Evolutionary conservation across 2,329 filamentous ascomycete genomes (phyloP), one percentile per base, ranked within the genome.

Genomic region (Paraphaeosphaeria minitans): DNA sequence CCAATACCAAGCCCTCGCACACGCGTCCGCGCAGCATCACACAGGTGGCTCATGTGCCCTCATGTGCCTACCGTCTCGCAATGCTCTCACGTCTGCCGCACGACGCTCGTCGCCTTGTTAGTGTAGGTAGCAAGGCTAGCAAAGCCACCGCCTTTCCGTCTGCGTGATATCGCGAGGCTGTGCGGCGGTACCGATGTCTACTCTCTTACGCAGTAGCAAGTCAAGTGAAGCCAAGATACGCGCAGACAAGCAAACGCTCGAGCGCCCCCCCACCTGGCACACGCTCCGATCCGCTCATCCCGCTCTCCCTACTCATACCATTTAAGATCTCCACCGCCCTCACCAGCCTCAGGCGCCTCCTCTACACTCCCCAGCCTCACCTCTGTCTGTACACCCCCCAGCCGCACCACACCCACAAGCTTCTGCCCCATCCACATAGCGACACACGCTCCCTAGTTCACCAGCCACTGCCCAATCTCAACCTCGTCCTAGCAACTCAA

Each of bases 1-100:
- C 60, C 61, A 56, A 22, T 64, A 49, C 66, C 64, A 68, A 68
- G 66, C 59, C 62, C 50, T 53, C 47, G 41, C 45, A 58, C 49
- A 67, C 66, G 65, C 60, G 63, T 66, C 62, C 53, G 16, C 54
- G 57, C 57, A 51, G 56, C 59, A 46, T 59, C 45, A 60, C 58
- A 60, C 33, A 46, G 57, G 61, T 63, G 59, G 59, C 59, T 63
- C 56, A 56, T 42, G 29, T 48, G 31, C 42, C 47, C 4, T 31
- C 24, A 22, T 13, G 29, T 21, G 10, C 27, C 3, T 24, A 31
- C 29, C 13, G 19, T 50, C 31, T 43, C 12, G 7, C n/a, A 13
- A 43, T 21, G 10, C 19, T 6, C 4, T 12, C 41, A 3, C 5
- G 41, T 24, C 16, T 19, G 10, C 19, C 8, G 35, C 13, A 39